Percentiles rank a stretch among this genome's conserved stretches.
phyloP scores from a whole-genome alignment of 2,329 filamentous ascomycete species.

The Curvularia hawaiiensis region DNA sequence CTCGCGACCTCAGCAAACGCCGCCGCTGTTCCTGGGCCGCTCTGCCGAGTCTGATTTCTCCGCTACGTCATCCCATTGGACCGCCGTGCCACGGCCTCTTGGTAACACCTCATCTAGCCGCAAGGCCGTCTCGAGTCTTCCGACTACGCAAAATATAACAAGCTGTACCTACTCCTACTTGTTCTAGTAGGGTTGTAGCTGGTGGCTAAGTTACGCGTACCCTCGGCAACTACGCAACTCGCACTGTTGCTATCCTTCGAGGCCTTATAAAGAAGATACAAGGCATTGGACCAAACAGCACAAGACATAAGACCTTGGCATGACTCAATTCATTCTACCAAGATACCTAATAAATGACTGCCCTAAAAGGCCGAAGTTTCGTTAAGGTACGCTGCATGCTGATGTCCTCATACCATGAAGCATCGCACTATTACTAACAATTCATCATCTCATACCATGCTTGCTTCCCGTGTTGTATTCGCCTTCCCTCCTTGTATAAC shows the following conservation, averaged over 20 bases:
- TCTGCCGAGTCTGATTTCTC: constrained; percentile 12
- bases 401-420: background rate
- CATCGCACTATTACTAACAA: too few species aligned
- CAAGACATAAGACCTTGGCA: background rate
- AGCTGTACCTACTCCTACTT: background rate
- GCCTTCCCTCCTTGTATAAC: constrained; percentile 17
- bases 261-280: too few species aligned
- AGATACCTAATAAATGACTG: background rate
- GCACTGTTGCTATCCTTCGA: background rate
- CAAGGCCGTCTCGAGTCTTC: background rate
- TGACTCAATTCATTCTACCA: background rate
- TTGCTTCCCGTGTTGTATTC: background rate
- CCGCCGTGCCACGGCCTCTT: background rate
- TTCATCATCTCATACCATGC: background rate
- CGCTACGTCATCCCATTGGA: constrained; percentile 27
- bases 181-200: background rate
- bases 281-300: background rate
- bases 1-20: constrained; percentile 16
- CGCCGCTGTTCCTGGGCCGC: constrained; percentile 28
- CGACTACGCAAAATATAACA: background rate
- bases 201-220: background rate
- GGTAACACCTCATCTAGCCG: background rate
- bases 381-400: background rate
- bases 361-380: background rate
- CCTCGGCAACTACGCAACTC: background rate